A percentile compares a stretch with the other conserved stretches of the same genome.
phyloP scores from a whole-genome alignment of 192 early-diverging fungal genomes.

The Coemansia sp. region DNA sequence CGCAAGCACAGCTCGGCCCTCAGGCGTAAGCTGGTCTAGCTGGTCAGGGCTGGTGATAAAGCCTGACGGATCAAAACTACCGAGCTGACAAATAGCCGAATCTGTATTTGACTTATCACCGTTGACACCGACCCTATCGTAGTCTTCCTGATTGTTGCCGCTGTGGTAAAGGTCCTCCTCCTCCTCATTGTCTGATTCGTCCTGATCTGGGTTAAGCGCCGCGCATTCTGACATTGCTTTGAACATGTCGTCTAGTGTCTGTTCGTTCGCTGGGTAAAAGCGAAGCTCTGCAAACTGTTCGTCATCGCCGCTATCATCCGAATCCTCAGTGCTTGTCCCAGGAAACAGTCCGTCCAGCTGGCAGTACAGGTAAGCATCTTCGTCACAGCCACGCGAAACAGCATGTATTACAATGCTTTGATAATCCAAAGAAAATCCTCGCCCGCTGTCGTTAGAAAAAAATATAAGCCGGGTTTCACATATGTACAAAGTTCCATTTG shows the following conservation, averaged over 20 bases:
- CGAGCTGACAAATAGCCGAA: slow-evolving; percentile 6
- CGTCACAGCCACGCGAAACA: slow-evolving; percentile 6
- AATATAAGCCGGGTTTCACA: slow-evolving; percentile 19
- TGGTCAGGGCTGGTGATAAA: slow-evolving; percentile 38
- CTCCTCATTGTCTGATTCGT: background rate
- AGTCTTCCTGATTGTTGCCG: background rate
- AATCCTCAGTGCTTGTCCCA: background rate
- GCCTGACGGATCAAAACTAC: slow-evolving; percentile 21
- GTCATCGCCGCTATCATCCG: slow-evolving; percentile 3
- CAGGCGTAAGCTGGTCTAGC: slow-evolving; percentile 25
- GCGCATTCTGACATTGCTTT: slow-evolving; percentile 39
- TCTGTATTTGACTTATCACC: background rate
- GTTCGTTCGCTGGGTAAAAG: slow-evolving; percentile 13
- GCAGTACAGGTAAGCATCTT: slow-evolving; percentile 28
- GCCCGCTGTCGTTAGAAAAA: background rate
- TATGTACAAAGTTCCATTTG: slow-evolving; percentile 19
- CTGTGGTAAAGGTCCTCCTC: background rate
- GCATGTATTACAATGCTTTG: slow-evolving; percentile 38
- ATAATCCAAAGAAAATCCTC: slow-evolving; percentile 30
- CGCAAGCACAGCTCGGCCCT: slow-evolving; percentile 23
- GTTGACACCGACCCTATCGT: background rate
- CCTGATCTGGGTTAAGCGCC: slow-evolving; percentile 25
- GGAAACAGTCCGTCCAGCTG: slow-evolving; percentile 35
- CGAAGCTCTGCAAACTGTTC: slow-evolving; percentile 32
- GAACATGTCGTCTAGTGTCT: slow-evolving; percentile 28